Evolutionary conservation across 2,329 filamentous ascomycete species (phyloP), one percentile per base, ranked within the genome.

Genomic region (Aureobasidium pullulans): DNA sequence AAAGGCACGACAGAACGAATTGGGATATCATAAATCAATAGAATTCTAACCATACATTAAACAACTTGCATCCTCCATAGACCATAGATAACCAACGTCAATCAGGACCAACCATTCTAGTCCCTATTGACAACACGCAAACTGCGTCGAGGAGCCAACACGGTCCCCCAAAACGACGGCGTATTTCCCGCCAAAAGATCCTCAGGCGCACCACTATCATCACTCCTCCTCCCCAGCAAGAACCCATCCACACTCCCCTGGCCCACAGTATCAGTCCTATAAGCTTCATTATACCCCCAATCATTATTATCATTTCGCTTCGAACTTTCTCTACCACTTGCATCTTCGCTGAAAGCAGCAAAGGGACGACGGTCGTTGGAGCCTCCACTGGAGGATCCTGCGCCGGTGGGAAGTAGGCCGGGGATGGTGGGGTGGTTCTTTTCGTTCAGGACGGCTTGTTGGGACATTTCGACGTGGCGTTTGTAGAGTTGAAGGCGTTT

Each of bases 401-500:
- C 57, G 31, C 65, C 60, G 11, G 64, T 64, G 3, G 66, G 61
- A 6, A 70, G 60, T 39, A 72, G 65, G 39, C 70, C 69, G 0
- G 65, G 64, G 5, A 70, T 67, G 1, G 64, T 63, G 6, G 68
- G 62, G 11, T 47, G 59, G 2, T 66, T 62, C 48, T 72, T 72
- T 47, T 75, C 72, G 40, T 70, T 73, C 44, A 74, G 77, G 19
- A 74, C 73, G 53, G 83, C 81, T 4, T 81, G 78, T 66, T 89
- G 86, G 1, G 81, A 76, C 66, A 86, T 81, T 1, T 84, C 83
- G 34, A 88, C 81, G 68, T 90, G 87, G 36, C 81, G 77, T 71
- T 86, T 85, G 77, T 90, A 91, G 9, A 88, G 81, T 32, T 76
- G 72, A 15, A 90, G 80, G 70, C 88, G 87, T 50, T 85, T 84